Evolutionary conservation across 768 basidiomycete genomes (phyloP), one percentile per base, ranked within the genome.

Genomic region (Boletus sensibilis): DNA sequence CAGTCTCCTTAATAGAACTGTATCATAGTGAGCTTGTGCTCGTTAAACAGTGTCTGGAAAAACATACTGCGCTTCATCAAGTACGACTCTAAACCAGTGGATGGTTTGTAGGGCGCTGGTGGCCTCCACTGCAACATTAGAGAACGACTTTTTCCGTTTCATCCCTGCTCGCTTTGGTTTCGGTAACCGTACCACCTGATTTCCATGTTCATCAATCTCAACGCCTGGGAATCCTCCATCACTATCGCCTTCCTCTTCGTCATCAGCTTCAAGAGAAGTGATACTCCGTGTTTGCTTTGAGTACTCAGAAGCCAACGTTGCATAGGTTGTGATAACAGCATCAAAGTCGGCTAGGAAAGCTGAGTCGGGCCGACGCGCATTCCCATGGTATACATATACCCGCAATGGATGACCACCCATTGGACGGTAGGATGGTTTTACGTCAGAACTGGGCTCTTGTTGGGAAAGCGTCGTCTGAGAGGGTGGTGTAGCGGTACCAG

Each of bases 301-400:
- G 69, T 82, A 98, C 69, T 99, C 97, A 13, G 91, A 90, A 1
- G 95, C 96, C 38, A 99, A 79, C 0, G 97, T 98, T 29, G 94
- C 89, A 72, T 94, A 99, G 2, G 94, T 98, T 5, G 97, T 99
- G 70, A 99, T 92, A 55, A 99, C 95, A 21, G 93, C 89, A 73
- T 99, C 97, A 70, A 98, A 96, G 69, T 95, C 87, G 20, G 92
- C 90, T 43, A 99, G 78, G 68, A 89, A 94, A 16, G 81, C 72
- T n/a, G 94, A 84, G 68, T 98, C 94, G 21, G 88, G 85, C 31
- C 88, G 82, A 39, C 97, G 86, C 21, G 88, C 79, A 70, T 92
- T 90, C 38, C 97, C 97, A 65, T 99, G 97, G 69, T 98, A 98
- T 57, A 98, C 83, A 74, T 98, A 98, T 27, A 98, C 87, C 34